Base-by-base conservation (phyloP, 2,329 filamentous ascomycete genomes). In the Paecilomyces fulvus region DNA sequence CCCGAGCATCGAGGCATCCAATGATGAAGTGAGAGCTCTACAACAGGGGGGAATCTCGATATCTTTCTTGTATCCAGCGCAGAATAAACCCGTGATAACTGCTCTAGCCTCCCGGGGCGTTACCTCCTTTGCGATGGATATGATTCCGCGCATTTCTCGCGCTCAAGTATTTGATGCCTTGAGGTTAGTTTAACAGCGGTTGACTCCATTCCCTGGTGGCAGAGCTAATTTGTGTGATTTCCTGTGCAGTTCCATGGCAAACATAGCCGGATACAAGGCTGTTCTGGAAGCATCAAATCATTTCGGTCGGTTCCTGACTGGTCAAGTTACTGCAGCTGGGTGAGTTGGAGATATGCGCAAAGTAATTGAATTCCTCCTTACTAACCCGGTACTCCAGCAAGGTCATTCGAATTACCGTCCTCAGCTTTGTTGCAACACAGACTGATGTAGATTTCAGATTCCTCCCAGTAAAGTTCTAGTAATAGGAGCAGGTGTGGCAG, bases 231-330 rank as follows among this genome's bases (percentile, higher is more conserved):
- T 21, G 23, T 46, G 33, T 46, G 10, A 12, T 20, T 9, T 28
- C 21, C 17, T 30, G 14, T 53, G 37, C 53, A 91, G 89, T 70
- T 94, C 89, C 9, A 95, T 95, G 91, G 90, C 91, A 58, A 95
- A 95, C 65, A 95, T 95, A 74, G 89, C 90, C 21, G 91, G 91
- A 0, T 96, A 96, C 75, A 95, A 95, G 73, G 91, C 90, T 46
- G 89, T 95, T 1, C 77, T 95, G 49, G 90, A 95, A 71, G 91
- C 90, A 1, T 92, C 89, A 12, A 95, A 95, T 72, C 85, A 88
- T 60, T 96, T 95, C 72, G 90, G 90, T 54, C 84, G 90, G 50
- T 95, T 95, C 67, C 74, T 95, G 63, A 95, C 90, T 11, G 91
- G 90, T 28, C 91, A 96, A 70, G 89, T 92, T 14, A 96, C 91